phyloP scores from a whole-genome alignment of 805 yeast species.

The Citeromyces nyonsensis region DNA sequence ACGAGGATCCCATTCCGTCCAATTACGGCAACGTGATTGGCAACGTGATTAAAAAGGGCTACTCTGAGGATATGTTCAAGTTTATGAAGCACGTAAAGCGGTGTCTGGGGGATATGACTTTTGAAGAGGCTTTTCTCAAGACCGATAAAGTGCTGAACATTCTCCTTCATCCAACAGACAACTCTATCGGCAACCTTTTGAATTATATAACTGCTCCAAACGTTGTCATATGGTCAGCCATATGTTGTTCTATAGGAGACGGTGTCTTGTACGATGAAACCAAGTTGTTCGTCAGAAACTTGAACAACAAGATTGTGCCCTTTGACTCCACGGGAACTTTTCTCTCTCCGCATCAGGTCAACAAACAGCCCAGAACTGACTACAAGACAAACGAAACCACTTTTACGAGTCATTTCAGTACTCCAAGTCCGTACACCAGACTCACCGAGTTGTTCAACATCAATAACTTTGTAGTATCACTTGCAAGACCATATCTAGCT shows the following conservation, averaged over 20 bases:
- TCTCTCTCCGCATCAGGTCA: constrained; percentile 24
- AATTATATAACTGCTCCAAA: constrained; percentile 92
- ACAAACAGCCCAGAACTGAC: constrained; percentile 4
- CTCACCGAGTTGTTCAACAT: constrained; percentile 89
- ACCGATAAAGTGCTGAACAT: constrained; percentile 74
- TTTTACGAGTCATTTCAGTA: constrained; percentile 4
- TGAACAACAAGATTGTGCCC: constrained; percentile 28
- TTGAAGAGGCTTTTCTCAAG: constrained; percentile 79
- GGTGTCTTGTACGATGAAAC: constrained; percentile 55
- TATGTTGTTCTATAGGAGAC: constrained; percentile 70
- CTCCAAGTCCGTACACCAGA: constrained; percentile 64
- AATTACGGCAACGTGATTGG: constrained; percentile 57
- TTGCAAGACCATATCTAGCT: constrained; percentile 89
- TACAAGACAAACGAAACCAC: not conserved
- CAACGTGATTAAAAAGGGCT: constrained; percentile 64
- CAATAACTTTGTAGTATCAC: constrained; percentile 79
- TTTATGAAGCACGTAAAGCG: constrained; percentile 67
- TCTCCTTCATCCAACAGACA: constrained; percentile 68
- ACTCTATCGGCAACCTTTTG: constrained; percentile 53
- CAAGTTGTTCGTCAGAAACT: constrained; percentile 39
- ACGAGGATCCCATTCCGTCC: constrained; percentile 8
- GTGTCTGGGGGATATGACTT: constrained; percentile 71
- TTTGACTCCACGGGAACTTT: constrained; percentile 20
- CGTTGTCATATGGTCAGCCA: constrained; percentile 80
- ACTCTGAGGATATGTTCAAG: constrained; percentile 71